These are phyloP conservation scores for Aureobasidium sp. DNA, from an alignment of 2,329 filamentous ascomycete species.

Conservation along the genomic window DNA sequence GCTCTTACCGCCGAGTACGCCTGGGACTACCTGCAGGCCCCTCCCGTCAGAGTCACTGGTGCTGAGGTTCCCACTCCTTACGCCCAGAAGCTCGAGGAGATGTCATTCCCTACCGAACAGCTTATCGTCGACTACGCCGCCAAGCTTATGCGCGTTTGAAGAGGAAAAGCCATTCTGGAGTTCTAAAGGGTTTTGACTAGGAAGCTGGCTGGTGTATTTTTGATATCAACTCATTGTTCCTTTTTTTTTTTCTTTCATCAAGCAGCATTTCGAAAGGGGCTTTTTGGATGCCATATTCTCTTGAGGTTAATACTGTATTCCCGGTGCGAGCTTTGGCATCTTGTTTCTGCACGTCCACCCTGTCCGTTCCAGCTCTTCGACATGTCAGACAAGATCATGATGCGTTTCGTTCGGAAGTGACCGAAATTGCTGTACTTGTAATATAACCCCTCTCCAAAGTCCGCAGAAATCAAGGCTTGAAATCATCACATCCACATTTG, in stretches of 20 bases:
- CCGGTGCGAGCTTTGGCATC: slow-evolving; percentile 1
- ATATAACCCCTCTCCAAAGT: background rate
- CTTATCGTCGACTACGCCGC: slow-evolving; percentile 82
- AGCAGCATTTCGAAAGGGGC: slow-evolving; percentile 11
- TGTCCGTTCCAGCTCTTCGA: background rate
- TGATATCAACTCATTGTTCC: slow-evolving; percentile 14
- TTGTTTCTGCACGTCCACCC: slow-evolving; percentile 1
- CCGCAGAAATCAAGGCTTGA: background rate
- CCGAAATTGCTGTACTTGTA: background rate
- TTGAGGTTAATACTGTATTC: slow-evolving; percentile 12
- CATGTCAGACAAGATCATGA: background rate
- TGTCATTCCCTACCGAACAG: slow-evolving; percentile 87
- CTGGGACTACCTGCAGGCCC: slow-evolving; percentile 94
- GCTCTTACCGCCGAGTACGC: slow-evolving; percentile 95
- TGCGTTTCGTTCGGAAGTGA: background rate
- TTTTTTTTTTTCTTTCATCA: background rate
- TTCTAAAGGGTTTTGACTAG: slow-evolving; percentile 11
- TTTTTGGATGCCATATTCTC: slow-evolving; percentile 2
- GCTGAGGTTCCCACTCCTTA: slow-evolving; percentile 97
- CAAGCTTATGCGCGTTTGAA: slow-evolving; percentile 63
- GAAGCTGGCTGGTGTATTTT: slow-evolving; percentile 14
- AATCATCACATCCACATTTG: slow-evolving; percentile 20
- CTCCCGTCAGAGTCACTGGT: slow-evolving; percentile 88
- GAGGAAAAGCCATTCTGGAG: slow-evolving; percentile 11
- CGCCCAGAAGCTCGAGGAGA: slow-evolving; percentile 83